Conservation (phyloP, 371 early-diverging fungal genomes). For the Mortierella sp. region DNA sequence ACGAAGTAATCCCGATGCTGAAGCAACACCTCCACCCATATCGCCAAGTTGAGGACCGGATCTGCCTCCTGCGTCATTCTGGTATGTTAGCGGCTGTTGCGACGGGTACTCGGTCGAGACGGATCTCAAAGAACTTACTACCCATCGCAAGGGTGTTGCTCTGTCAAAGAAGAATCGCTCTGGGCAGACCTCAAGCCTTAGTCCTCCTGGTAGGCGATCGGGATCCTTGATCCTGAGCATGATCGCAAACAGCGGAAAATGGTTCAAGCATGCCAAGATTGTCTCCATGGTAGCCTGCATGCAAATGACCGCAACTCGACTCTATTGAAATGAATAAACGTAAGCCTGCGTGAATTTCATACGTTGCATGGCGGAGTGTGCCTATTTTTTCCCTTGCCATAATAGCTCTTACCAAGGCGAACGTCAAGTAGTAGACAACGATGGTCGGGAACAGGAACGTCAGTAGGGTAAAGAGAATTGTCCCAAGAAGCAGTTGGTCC, state of each 20-base stretch:
- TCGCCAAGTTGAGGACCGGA: neutral
- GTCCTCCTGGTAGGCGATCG: conserved; percentile 82
- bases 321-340: conserved; percentile 51
- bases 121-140: conserved; percentile 50
- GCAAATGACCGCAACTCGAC: conserved; percentile 85
- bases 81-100: neutral
- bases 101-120: conserved; percentile 32
- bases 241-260: conserved; percentile 94
- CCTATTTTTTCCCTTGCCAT: neutral
- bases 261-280: conserved; percentile 89
- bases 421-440: conserved; percentile 92
- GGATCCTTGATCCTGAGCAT: conserved; percentile 92
- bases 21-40: neutral
- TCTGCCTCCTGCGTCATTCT: neutral
- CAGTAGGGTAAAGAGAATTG: conserved; percentile 93
- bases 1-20: neutral
- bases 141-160: conserved; percentile 55
- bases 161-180: conserved; percentile 56
- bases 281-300: conserved; percentile 88
- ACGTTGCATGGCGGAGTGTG: neutral
- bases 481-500: conserved; percentile 95
- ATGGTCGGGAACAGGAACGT: conserved; percentile 96
- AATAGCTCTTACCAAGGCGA: conserved; percentile 75
- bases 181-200: conserved; percentile 50
- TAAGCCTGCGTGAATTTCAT: neutral